Evolutionary conservation across 352 stramenopile genomes (phyloP).

Genomic region (Pythium monospermum): DNA sequence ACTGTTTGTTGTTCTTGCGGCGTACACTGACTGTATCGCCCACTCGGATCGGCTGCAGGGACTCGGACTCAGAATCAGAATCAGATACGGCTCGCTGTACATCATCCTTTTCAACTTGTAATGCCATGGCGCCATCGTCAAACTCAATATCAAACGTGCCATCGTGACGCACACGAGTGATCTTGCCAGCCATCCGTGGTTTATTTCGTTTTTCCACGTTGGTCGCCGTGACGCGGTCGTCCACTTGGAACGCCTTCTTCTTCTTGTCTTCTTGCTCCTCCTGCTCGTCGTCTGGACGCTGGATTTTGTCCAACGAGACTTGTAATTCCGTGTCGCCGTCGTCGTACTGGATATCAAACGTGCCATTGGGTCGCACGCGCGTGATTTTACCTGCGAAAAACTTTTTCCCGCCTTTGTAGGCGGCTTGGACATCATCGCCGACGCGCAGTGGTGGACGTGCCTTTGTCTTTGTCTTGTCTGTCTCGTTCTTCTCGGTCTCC

Average conservation of each 20-base stretch:
- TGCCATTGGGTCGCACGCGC: slow-evolving; percentile 49
- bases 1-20: slow-evolving; percentile 28
- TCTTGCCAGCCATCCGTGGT: slow-evolving; percentile 40
- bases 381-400: slow-evolving; percentile 54
- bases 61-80: background rate
- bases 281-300: background rate
- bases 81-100: background rate
- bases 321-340: slow-evolving; percentile 48
- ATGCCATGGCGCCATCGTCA: slow-evolving; percentile 51
- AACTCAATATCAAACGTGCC: slow-evolving; percentile 62
- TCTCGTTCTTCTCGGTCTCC: slow-evolving; percentile 1
- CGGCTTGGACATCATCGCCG: slow-evolving; percentile 41
- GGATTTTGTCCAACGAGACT: slow-evolving; percentile 16
- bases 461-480: slow-evolving; percentile 2
- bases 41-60: background rate
- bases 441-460: slow-evolving; percentile 4
- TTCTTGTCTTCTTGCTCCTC: background rate
- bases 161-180: slow-evolving; percentile 40
- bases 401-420: slow-evolving; percentile 67
- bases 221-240: slow-evolving; percentile 36
- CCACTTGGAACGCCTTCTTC: background rate
- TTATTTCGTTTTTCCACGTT: slow-evolving; percentile 39
- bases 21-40: slow-evolving; percentile 20
- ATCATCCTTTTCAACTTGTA: background rate
- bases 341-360: slow-evolving; percentile 62